phyloP scores from a whole-genome alignment of 2,329 filamentous ascomycete species.

The Alternaria metachromatica region DNA sequence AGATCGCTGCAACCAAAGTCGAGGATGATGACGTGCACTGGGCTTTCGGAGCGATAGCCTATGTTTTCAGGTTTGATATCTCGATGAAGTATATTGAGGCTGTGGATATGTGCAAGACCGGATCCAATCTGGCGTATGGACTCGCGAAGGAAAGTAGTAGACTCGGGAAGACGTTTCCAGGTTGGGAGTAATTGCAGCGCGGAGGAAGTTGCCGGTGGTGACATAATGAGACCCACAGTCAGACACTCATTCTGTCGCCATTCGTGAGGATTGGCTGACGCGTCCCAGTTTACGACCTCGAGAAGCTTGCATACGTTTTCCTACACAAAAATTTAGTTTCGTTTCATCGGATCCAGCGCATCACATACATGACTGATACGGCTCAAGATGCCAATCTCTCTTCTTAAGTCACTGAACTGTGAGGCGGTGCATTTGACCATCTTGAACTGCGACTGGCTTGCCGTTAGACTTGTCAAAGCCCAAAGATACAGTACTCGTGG shows the following conservation, averaged over 20 bases:
- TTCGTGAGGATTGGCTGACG: background rate
- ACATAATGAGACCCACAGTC: constrained; percentile 6
- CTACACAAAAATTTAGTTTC: background rate
- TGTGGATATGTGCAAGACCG: background rate
- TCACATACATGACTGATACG: constrained; percentile 3
- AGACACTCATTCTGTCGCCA: constrained; percentile 3
- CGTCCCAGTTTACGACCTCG: constrained; percentile 4
- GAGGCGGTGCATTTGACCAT: constrained; percentile 5
- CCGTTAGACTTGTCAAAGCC: constrained; percentile 7
- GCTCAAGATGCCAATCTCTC: constrained; percentile 3
- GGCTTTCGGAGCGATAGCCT: background rate
- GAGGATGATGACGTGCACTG: background rate
- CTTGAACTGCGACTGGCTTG: constrained; percentile 10
- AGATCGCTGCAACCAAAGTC: background rate
- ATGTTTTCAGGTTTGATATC: constrained; percentile 7
- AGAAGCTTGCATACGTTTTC: constrained; percentile 1
- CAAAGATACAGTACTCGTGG: constrained; percentile 9
- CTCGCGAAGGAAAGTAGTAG: background rate
- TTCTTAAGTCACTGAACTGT: constrained; percentile 3
- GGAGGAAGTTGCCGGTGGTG: background rate
- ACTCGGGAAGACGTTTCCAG: background rate
- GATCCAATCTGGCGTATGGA: background rate
- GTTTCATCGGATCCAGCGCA: background rate
- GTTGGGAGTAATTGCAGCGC: background rate
- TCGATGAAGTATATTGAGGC: background rate